Percentiles rank a stretch among this genome's conserved stretches.
Conservation (phyloP, 2,329 filamentous ascomycete genomes). For the Microascus cirrosus region DNA sequence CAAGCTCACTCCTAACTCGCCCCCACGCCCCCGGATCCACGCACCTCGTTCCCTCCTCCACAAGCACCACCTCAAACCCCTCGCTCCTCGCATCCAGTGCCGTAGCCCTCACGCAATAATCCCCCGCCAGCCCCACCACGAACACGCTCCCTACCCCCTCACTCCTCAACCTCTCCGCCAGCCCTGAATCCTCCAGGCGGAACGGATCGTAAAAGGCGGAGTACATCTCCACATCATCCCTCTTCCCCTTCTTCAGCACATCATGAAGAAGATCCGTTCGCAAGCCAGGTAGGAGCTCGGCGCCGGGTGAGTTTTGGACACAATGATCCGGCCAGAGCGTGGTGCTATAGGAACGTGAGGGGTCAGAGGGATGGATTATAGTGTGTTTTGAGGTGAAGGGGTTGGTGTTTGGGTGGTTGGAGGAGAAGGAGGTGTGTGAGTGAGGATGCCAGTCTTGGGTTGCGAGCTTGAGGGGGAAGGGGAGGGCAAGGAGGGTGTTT, state of each 20-base stretch:
- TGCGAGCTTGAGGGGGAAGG: conserved; percentile 65
- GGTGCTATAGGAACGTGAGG: conserved; percentile 50
- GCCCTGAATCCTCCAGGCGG: conserved; percentile 47
- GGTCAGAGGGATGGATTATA: conserved; percentile 56
- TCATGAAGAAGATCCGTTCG: conserved; percentile 45
- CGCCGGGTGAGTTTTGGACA: conserved; percentile 62
- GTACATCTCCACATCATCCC: conserved; percentile 79
- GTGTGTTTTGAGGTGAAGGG: conserved; percentile 56
- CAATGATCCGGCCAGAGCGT: conserved; percentile 88
- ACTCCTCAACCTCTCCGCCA: conserved; percentile 46
- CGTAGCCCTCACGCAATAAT: conserved; percentile 80
- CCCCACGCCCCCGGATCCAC: conserved; percentile 55
- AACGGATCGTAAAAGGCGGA: conserved; percentile 83
- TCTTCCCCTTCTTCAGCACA: conserved; percentile 68
- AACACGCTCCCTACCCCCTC: conserved; percentile 61
- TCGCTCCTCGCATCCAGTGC: conserved; percentile 66
- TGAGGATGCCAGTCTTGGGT: conserved; percentile 88
- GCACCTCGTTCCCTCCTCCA: conserved; percentile 67
- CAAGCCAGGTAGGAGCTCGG: conserved; percentile 63
- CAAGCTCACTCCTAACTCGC: conserved; percentile 39
- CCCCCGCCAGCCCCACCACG: conserved; percentile 74
- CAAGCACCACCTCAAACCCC: conserved; percentile 66
- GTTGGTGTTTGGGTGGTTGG: conserved; percentile 57
- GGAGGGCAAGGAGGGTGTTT: conserved; percentile 62
- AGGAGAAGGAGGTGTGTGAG: conserved; percentile 79